Evolutionary conservation across 257 asterid species (phyloP), one percentile per base, ranked within the genome.

Genomic region (Nicotiana tomentosiformis): DNA sequence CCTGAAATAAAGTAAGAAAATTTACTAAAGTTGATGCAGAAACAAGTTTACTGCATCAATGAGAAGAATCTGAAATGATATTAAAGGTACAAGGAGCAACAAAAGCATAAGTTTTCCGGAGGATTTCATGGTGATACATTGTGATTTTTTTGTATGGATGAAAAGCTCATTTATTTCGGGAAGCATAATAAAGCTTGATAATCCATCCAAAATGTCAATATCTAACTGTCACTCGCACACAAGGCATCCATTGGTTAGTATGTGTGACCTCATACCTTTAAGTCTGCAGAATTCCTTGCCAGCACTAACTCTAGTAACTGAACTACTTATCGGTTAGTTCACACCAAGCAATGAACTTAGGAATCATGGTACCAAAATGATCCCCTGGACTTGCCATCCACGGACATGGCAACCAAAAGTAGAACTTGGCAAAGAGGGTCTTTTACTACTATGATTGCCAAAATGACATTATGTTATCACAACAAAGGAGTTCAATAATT

Each of bases 1-100:
- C 85, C 98, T 95, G 85, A 77, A 83, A 43, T 17, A 65, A 81
- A 62, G 85, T 78, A 66, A 23, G 26, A 84, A 62, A 35, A 37
- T 60, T 33, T 77, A 72, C 74, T 20, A 51, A 56, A 64, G 66
- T 64, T 51, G 62, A 85, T 46, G 17, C 23, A 32, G 33, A 77
- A 78, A 32, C 61, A 82, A 70, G 69, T 56, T 20, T 26, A 69
- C 49, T 5, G 78, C 78, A 51, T 18, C 39, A 49, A 7, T 39
- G 10, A 16, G 69, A 35, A 74, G 33, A 57, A 51, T n/a, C 32
- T 49, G 18, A 16, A 66, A 76, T 64, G 80, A 17, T 15, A 62
- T 11, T 30, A 30, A 5, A 72, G 56, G 51, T 58, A 30, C 35
- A 58, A 66, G 66, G 78, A 66, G 78, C 78, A 66, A 66, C 56